Percentiles rank a stretch among this genome's conserved stretches.
These are phyloP conservation scores for Amanita brunnescens DNA, from an alignment of 768 basidiomycete species.

Conservation along the genomic window DNA sequence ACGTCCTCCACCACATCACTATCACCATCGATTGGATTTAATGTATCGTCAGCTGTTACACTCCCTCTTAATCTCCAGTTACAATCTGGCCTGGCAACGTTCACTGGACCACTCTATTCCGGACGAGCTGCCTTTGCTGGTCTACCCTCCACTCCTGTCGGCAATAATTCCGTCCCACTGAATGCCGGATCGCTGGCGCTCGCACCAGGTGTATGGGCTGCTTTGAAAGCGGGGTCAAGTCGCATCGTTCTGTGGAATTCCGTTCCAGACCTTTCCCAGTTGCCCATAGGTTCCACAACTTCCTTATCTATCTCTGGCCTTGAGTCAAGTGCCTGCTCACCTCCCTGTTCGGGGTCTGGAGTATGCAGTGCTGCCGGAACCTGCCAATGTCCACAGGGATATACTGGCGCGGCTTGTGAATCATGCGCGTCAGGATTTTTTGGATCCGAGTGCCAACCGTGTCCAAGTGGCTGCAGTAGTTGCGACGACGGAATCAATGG, in stretches of 20 bases:
- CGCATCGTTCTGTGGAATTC: slow-evolving; percentile 74
- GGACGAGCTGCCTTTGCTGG: slow-evolving; percentile 53
- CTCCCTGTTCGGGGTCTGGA: slow-evolving; percentile 53
- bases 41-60: slow-evolving; percentile 42
- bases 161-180: slow-evolving; percentile 42
- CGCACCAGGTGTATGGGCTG: slow-evolving; percentile 62
- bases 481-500: slow-evolving; percentile 78
- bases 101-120: slow-evolving; percentile 52
- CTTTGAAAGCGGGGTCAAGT: slow-evolving; percentile 44
- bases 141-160: slow-evolving; percentile 41
- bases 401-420: slow-evolving; percentile 70
- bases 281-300: slow-evolving; percentile 40
- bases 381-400: slow-evolving; percentile 63
- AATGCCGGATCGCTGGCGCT: slow-evolving; percentile 55
- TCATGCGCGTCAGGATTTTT: slow-evolving; percentile 61
- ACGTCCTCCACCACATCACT: slow-evolving; percentile 56
- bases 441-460: slow-evolving; percentile 58
- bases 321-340: slow-evolving; percentile 52
- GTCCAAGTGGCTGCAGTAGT: slow-evolving; percentile 51
- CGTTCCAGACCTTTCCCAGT: slow-evolving; percentile 63
- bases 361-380: slow-evolving; percentile 57
- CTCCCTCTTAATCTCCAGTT: slow-evolving; percentile 64
- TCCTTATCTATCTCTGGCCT: slow-evolving; percentile 57
- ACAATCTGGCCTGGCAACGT: slow-evolving; percentile 60
- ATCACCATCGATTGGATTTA: slow-evolving; percentile 54